Evolutionary conservation across 495 filamentous ascomycete genomes (phyloP).

Genomic region (Penicillium samsonianum): DNA sequence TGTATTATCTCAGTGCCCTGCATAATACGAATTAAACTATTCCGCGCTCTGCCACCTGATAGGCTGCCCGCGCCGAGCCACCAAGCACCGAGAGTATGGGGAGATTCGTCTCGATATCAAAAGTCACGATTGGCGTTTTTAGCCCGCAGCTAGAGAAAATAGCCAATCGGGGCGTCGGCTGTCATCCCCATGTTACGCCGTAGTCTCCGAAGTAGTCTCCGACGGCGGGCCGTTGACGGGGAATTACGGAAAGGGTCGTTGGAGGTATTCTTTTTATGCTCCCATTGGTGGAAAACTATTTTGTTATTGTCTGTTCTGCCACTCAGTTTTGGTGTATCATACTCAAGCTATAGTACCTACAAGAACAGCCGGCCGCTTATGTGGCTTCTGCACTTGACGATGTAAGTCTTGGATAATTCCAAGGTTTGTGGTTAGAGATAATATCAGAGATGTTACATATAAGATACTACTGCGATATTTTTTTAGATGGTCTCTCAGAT

Average conservation of each 20-base stretch:
- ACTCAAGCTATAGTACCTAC: not conserved
- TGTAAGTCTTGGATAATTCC: not conserved
- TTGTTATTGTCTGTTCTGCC: not conserved
- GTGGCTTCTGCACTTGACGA: not conserved
- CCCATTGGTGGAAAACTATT: not conserved
- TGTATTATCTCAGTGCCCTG: not conserved
- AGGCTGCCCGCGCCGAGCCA: slow-evolving; percentile 23
- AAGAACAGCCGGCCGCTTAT: not conserved
- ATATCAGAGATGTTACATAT: too few relatives aligned
- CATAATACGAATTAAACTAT: not conserved
- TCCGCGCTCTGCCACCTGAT: slow-evolving; percentile 5
- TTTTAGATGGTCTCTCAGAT: too few relatives aligned
- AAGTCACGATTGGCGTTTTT: slow-evolving; percentile 1
- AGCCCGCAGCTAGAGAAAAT: not conserved
- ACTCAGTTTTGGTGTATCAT: not conserved
- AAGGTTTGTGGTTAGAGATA: not conserved
- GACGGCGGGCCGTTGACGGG: not conserved
- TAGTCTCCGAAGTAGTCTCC: slow-evolving; percentile 3
- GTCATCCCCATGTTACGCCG: not conserved
- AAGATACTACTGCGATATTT: too few relatives aligned
- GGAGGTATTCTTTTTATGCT: too few relatives aligned
- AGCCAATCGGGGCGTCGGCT: slow-evolving; percentile 8
- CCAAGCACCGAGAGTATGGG: slow-evolving; percentile 20
- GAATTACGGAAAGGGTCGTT: not conserved
- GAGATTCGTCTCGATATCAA: not conserved